Evolutionary conservation across 805 yeast genomes (phyloP).

Genomic region (Scheffersomyces lignosus): DNA sequence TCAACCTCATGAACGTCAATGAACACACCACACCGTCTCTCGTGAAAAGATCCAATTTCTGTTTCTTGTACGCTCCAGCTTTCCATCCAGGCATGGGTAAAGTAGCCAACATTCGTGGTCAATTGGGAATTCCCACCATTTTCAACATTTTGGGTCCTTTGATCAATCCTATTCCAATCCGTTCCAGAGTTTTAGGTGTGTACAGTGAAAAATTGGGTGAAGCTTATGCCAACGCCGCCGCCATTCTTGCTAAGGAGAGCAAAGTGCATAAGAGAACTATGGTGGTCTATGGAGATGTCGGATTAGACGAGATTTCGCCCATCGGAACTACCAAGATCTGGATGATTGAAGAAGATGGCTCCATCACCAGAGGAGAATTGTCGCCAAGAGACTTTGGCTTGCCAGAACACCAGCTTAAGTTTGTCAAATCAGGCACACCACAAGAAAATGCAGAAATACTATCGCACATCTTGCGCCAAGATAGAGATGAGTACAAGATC

Average conservation of each 20-base stretch:
- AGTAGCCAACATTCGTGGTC: constrained; percentile 75
- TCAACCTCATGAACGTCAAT: constrained; percentile 72
- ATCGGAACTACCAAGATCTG: constrained; percentile 80
- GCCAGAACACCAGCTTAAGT: constrained; percentile 62
- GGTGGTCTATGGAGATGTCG: constrained; percentile 92
- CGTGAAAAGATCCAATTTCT: constrained; percentile 51
- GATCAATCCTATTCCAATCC: constrained; percentile 82
- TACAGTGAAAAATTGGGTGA: constrained; percentile 76
- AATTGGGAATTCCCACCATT: constrained; percentile 86
- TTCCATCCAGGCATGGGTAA: constrained; percentile 90
- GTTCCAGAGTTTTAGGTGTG: constrained; percentile 87
- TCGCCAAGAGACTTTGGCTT: constrained; percentile 82
- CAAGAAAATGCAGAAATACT: constrained; percentile 72
- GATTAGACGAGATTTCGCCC: constrained; percentile 93
- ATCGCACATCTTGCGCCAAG: constrained; percentile 43
- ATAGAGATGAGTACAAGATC: constrained; percentile 47
- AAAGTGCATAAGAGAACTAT: constrained; percentile 57
- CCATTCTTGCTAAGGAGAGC: constrained; percentile 53
- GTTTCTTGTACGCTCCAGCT: constrained; percentile 86
- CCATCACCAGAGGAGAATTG: constrained; percentile 44
- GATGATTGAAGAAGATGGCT: constrained; percentile 53
- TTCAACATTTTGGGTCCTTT: constrained; percentile 94
- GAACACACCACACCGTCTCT: constrained; percentile 59
- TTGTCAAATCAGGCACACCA: constrained; percentile 85
- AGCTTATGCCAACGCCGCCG: constrained; percentile 81